Evolutionary conservation across 495 filamentous ascomycete species (phyloP).

Genomic region (Hypoxylon cercidicola): DNA sequence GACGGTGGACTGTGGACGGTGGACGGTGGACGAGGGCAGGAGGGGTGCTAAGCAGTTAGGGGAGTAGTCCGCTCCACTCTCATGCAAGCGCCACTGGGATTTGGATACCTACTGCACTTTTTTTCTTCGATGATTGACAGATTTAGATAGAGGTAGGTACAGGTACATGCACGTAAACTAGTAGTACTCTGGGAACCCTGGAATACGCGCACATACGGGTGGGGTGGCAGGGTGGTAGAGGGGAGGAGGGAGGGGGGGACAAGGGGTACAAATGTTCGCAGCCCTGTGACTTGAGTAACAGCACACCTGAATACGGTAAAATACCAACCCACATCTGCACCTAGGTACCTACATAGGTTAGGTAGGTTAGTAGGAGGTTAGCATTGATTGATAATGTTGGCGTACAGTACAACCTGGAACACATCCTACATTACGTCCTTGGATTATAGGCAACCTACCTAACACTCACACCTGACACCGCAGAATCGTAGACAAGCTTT

Average conservation of each 20-base stretch:
- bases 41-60: too few relatives aligned
- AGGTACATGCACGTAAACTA: neutral
- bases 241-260: neutral
- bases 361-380: too few relatives aligned
- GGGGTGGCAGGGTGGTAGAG: too few relatives aligned
- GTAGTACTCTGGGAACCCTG: neutral
- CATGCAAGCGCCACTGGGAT: constrained; percentile 28
- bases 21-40: neutral
- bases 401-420: too few relatives aligned
- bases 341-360: constrained; percentile 2
- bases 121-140: neutral
- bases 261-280: neutral
- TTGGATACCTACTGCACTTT: neutral
- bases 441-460: too few relatives aligned
- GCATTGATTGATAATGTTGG: neutral
- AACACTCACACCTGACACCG: too few relatives aligned
- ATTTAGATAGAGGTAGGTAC: constrained; percentile 7
- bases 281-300: constrained; percentile 5
- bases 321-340: neutral
- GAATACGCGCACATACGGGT: neutral
- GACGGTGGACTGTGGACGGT: constrained; percentile 18
- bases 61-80: constrained; percentile 8
- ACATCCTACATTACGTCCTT: neutral
- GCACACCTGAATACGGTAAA: constrained; percentile 1
- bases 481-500: constrained; percentile 6